Evolutionary conservation across 495 filamentous ascomycete species (phyloP).

Genomic region (Podospora tetraspora): DNA sequence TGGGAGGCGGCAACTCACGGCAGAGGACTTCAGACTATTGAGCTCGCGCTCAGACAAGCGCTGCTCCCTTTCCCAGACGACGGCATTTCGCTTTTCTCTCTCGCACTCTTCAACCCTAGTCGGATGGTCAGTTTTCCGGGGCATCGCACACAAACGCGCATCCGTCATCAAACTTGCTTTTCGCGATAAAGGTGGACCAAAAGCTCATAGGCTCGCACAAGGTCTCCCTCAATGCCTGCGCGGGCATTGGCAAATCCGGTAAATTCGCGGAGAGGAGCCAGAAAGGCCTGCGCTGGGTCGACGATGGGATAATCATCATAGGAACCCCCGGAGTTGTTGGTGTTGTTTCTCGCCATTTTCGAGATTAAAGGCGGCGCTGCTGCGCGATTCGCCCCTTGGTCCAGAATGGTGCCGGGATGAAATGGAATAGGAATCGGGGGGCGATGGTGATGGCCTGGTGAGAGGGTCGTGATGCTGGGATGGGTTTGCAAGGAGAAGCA

Average conservation of each 20-base stretch:
- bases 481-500: neutral
- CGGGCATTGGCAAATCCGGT: slow-evolving; percentile 1
- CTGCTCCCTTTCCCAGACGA: slow-evolving; percentile 24
- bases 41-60: slow-evolving; percentile 21
- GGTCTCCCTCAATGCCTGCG: neutral
- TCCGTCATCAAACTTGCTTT: neutral
- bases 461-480: neutral
- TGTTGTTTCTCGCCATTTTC: neutral
- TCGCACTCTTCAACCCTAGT: slow-evolving; percentile 16
- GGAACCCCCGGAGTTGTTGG: slow-evolving; percentile 4
- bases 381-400: neutral
- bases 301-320: slow-evolving; percentile 7
- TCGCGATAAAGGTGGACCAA: slow-evolving; percentile 17
- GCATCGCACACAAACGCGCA: neutral
- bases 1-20: neutral
- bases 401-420: neutral
- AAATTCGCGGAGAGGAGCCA: slow-evolving; percentile 9
- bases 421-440: neutral
- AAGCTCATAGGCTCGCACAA: slow-evolving; percentile 13
- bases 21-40: slow-evolving; percentile 16
- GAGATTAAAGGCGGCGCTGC: neutral
- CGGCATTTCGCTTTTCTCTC: slow-evolving; percentile 23
- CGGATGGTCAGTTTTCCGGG: neutral
- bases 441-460: neutral
- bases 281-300: slow-evolving; percentile 15